phyloP scores from a whole-genome alignment of 2,329 filamentous ascomycete species.

The Gnomoniopsis smithogilvyi region DNA sequence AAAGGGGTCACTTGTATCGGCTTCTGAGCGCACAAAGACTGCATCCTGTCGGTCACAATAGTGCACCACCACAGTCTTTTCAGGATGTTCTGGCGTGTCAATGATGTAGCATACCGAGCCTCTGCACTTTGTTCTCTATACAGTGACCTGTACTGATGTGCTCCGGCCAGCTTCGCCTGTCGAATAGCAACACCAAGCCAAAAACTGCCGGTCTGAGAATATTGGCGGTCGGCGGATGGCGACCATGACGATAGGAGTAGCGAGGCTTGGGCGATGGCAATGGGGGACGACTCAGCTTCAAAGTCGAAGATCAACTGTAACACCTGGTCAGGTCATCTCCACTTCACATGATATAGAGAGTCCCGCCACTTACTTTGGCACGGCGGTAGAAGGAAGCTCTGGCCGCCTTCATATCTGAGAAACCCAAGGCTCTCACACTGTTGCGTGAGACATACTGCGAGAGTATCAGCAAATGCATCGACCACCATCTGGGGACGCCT shows the following conservation, averaged over 20 bases:
- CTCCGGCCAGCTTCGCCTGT: conserved; percentile 43
- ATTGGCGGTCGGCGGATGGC: conserved; percentile 19
- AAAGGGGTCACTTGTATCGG: conserved; percentile 30
- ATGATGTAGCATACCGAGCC: conserved; percentile 20
- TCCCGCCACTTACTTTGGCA: conserved; percentile 31
- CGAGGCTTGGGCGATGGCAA: conserved; percentile 38
- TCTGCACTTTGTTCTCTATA: conserved; percentile 24
- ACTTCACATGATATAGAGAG: neutral
- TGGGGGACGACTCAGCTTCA: conserved; percentile 39
- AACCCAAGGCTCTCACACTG: conserved; percentile 39
- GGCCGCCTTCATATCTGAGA: conserved; percentile 38
- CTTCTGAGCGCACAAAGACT: conserved; percentile 32
- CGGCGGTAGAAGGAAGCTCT: conserved; percentile 42
- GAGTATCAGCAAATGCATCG: neutral
- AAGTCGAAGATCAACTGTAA: conserved; percentile 39
- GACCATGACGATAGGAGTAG: conserved; percentile 43
- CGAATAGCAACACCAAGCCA: conserved; percentile 50
- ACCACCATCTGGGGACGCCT: neutral
- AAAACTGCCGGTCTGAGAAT: conserved; percentile 32
- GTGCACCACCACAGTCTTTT: conserved; percentile 38
- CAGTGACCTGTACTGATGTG: conserved; percentile 35
- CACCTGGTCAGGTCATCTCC: neutral
- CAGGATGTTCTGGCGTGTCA: conserved; percentile 19
- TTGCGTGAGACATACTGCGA: conserved; percentile 36
- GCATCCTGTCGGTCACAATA: conserved; percentile 32